These are phyloP conservation scores for Pulicaria dysenterica DNA, from an alignment of 129 eudicot genomes.

Conservation along the genomic window DNA sequence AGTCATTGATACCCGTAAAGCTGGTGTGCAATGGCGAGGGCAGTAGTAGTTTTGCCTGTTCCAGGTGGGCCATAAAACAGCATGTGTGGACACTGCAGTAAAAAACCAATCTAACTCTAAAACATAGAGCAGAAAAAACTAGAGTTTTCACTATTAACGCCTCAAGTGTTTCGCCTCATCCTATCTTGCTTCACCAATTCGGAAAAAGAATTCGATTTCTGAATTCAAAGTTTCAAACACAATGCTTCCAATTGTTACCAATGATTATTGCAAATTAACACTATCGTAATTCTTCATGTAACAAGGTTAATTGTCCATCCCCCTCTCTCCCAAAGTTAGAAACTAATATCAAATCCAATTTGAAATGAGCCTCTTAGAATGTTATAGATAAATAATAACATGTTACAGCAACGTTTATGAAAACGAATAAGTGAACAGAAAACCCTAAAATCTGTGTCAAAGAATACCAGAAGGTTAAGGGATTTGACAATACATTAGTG, in stretches of 20 bases:
- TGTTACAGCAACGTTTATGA: not conserved
- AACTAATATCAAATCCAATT: not conserved
- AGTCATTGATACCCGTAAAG: conserved; percentile 67
- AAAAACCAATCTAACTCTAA: conserved; percentile 14
- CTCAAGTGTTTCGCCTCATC: not conserved
- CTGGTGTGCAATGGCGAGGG: conserved; percentile 94
- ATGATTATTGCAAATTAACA: not conserved
- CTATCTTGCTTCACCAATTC: not conserved
- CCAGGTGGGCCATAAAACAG: conserved; percentile 98
- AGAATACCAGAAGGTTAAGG: not conserved
- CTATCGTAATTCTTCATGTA: not conserved
- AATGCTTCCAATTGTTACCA: not conserved
- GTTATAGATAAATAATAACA: not conserved
- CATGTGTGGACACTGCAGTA: conserved; percentile 91
- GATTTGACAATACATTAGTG: conserved; percentile 49
- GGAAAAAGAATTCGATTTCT: not conserved
- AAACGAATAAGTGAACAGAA: not conserved
- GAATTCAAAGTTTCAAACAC: not conserved
- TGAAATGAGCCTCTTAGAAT: not conserved
- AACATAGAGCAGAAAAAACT: not conserved
- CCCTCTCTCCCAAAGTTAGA: not conserved
- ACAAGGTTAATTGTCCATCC: not conserved
- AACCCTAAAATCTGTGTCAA: conserved; percentile 15
- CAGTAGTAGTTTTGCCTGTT: conserved; percentile 96
- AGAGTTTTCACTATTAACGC: not conserved